phyloP scores from a whole-genome alignment of 805 yeast genomes.

The Candida germanica region DNA sequence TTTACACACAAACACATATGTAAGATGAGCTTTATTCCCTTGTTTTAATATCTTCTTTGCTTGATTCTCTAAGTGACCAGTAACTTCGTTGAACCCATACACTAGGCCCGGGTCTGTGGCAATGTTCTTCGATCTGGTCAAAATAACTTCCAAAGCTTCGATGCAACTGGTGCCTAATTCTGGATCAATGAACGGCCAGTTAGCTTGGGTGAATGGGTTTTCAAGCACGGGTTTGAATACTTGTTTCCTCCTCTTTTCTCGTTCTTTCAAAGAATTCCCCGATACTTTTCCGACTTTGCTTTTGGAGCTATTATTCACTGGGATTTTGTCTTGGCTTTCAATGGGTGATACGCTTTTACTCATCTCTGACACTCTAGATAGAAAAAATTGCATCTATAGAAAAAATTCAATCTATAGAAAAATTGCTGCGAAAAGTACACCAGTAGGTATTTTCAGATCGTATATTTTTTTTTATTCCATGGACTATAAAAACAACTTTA shows the following conservation, averaged over 20 bases:
- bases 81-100: slow-evolving; percentile 57
- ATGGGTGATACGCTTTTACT: background rate
- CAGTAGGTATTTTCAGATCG: background rate
- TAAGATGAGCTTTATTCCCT: slow-evolving; percentile 13
- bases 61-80: slow-evolving; percentile 43
- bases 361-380: background rate
- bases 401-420: no score
- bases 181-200: slow-evolving; percentile 43
- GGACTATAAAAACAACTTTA: slow-evolving; percentile 5
- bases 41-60: slow-evolving; percentile 19
- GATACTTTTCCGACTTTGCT: slow-evolving; percentile 9
- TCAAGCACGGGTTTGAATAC: slow-evolving; percentile 64
- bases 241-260: slow-evolving; percentile 50
- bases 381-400: slow-evolving; percentile 1
- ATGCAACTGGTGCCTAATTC: slow-evolving; percentile 34
- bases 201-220: slow-evolving; percentile 55
- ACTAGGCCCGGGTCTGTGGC: slow-evolving; percentile 18
- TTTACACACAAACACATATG: slow-evolving; percentile 58
- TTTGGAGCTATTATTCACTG: background rate
- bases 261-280: slow-evolving; percentile 41
- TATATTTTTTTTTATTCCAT: slow-evolving; percentile 1
- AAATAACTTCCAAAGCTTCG: slow-evolving; percentile 30
- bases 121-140: slow-evolving; percentile 16
- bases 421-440: slow-evolving; percentile 1
- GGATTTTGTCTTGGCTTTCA: background rate